A percentile compares a stretch with the other conserved stretches of the same genome.
Evolutionary conservation across 306 rosid species (phyloP).

Genomic region (Corylus avellana): DNA sequence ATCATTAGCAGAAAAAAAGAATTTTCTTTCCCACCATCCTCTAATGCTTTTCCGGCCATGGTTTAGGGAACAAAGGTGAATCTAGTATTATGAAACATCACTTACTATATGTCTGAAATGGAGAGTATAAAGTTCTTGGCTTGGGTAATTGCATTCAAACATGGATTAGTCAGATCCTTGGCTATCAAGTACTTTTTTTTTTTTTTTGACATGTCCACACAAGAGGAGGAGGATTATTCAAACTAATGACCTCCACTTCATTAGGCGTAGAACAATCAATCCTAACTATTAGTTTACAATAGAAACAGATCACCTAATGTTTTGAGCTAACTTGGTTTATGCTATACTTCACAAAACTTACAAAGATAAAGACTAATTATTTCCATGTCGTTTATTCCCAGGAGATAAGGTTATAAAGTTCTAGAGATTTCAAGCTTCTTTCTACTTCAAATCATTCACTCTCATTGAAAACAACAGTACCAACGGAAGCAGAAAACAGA

Average conservation of each 20-base stretch:
- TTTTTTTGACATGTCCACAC: too few relatives aligned
- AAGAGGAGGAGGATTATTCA: too few relatives aligned
- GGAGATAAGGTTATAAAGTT: not conserved
- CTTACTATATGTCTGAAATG: too few relatives aligned
- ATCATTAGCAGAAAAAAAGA: not conserved
- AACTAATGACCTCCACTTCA: too few relatives aligned
- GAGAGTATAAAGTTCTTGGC: not conserved
- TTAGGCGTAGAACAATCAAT: not conserved
- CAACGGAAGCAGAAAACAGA: not conserved
- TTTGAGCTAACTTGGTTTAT: not conserved
- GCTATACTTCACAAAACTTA: not conserved
- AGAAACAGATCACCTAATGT: not conserved
- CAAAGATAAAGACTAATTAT: not conserved
- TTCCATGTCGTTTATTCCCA: not conserved
- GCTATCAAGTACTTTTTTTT: not conserved
- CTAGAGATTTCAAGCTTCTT: constrained; percentile 18
- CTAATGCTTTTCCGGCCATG: not conserved
- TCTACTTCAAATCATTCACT: constrained; percentile 6
- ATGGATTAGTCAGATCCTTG: not conserved
- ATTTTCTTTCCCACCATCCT: not conserved
- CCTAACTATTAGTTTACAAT: not conserved
- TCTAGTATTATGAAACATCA: not conserved
- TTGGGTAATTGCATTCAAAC: not conserved
- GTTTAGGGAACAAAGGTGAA: not conserved
- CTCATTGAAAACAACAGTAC: constrained; percentile 18